Percentiles rank a stretch among this genome's conserved stretches.
Evolutionary conservation across 2,329 filamentous ascomycete species (phyloP).

Genomic region (Botrytis medusae): DNA sequence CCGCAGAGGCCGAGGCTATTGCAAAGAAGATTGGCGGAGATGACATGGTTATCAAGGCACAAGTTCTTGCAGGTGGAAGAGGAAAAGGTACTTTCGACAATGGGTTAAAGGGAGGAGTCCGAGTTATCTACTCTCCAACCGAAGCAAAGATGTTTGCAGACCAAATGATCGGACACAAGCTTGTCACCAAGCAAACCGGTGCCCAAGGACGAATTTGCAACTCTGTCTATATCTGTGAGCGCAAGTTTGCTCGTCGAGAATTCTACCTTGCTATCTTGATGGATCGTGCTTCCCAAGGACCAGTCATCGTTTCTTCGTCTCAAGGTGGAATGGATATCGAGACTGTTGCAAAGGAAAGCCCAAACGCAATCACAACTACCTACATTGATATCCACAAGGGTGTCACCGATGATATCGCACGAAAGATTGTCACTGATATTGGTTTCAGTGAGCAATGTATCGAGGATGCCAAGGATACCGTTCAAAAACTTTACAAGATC

Average conservation of each 20-base stretch:
- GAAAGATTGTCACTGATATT: conserved; percentile 83
- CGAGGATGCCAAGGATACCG: conserved; percentile 90
- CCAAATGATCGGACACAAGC: conserved; percentile 99
- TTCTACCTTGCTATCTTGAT: conserved; percentile 99
- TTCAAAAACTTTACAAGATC: conserved; percentile 98
- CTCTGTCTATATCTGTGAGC: conserved; percentile 98
- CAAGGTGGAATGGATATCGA: conserved; percentile 99
- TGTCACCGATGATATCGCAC: conserved; percentile 93
- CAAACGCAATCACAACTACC: conserved; percentile 92
- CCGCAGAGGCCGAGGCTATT: conserved; percentile 85
- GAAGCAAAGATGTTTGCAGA: conserved; percentile 96
- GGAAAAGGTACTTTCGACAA: conserved; percentile 98
- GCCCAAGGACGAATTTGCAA: conserved; percentile 91
- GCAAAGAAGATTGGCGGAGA: conserved; percentile 89
- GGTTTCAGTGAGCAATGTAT: conserved; percentile 98
- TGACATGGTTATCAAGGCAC: conserved; percentile 99
- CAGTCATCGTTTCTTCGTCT: conserved; percentile 95
- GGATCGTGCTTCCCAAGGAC: conserved; percentile 87
- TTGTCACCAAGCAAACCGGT: conserved; percentile 99
- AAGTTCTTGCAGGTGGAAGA: conserved; percentile 95
- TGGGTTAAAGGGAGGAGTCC: conserved; percentile 96
- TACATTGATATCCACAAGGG: conserved; percentile 91
- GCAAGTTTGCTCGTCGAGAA: conserved; percentile 97
- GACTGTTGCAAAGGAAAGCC: conserved; percentile 95
- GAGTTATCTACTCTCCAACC: conserved; percentile 97